Evolutionary conservation across 352 stramenopile genomes (phyloP).

Genomic region (Phytophthora litchii): DNA sequence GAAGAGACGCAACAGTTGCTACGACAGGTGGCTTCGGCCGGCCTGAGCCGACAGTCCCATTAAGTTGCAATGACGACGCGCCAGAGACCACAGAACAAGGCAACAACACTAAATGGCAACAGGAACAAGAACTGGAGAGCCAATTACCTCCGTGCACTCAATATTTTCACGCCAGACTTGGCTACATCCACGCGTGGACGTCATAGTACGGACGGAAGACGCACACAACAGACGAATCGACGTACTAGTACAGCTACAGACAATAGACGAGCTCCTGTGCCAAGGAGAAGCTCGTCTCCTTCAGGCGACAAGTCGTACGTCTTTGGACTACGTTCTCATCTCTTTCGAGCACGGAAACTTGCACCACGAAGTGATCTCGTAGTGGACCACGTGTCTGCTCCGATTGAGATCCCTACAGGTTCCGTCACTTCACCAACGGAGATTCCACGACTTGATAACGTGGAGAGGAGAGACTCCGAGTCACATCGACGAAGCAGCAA

Average conservation of each 20-base stretch:
- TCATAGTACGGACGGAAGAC: background rate
- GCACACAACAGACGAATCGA: background rate
- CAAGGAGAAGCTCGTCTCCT: no score
- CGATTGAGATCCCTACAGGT: slow-evolving; percentile 65
- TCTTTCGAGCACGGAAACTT: slow-evolving; percentile 35
- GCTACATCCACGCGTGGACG: slow-evolving; percentile 23
- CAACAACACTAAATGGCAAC: slow-evolving; percentile 31
- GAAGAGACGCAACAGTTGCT: slow-evolving; percentile 27
- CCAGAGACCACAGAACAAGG: slow-evolving; percentile 17
- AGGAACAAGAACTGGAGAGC: slow-evolving; percentile 73
- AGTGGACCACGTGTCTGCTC: slow-evolving; percentile 55
- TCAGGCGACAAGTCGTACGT: slow-evolving; percentile 37
- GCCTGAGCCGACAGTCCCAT: background rate
- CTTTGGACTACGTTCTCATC: slow-evolving; percentile 41
- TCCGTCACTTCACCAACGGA: slow-evolving; percentile 8
- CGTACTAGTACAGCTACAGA: no score
- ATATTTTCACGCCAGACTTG: slow-evolving; percentile 68
- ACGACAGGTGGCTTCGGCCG: slow-evolving; percentile 7
- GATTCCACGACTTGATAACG: slow-evolving; percentile 21
- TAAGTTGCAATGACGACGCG: slow-evolving; percentile 19
- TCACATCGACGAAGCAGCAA: slow-evolving; percentile 20
- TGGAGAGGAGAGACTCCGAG: slow-evolving; percentile 30
- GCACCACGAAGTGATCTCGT: slow-evolving; percentile 25
- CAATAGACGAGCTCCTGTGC: no score
- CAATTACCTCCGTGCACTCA: slow-evolving; percentile 80